Evolutionary conservation across 176 grass and related monocot species (phyloP).

Genomic region (Zoysia japonica): DNA sequence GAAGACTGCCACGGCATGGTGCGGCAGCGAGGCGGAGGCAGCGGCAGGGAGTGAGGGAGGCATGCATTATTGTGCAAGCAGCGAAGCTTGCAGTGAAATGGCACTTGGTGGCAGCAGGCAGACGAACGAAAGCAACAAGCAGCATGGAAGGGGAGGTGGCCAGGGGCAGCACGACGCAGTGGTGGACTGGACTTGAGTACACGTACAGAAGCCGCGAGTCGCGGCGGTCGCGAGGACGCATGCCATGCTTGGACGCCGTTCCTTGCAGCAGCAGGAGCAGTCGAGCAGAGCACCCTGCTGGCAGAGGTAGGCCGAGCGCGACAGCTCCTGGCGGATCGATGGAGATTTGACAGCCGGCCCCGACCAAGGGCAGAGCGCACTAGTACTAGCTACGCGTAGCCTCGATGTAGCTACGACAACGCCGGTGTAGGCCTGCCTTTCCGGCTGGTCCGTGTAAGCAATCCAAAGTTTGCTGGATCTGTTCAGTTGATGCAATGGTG

Average conservation of each 20-base stretch:
- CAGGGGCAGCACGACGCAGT: not conserved
- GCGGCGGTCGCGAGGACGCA: constrained; percentile 39
- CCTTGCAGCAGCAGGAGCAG: not conserved
- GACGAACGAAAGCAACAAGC: constrained; percentile 32
- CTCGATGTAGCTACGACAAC: not conserved
- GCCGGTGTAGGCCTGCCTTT: not conserved
- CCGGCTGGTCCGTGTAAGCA: constrained; percentile 4
- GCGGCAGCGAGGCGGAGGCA: not conserved
- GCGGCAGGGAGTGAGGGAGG: not conserved
- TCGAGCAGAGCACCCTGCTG: not conserved
- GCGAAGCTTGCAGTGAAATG: constrained; percentile 30
- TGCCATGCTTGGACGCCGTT: not conserved
- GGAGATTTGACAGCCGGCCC: constrained; percentile 6
- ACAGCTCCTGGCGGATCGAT: constrained; percentile 26
- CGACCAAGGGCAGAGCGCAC: constrained; percentile 4
- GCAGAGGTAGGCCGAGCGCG: not conserved
- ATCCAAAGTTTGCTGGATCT: not conserved
- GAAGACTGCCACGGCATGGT: too few relatives aligned
- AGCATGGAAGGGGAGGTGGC: constrained; percentile 36
- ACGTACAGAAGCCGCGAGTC: constrained; percentile 19
- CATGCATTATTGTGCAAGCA: constrained; percentile 51
- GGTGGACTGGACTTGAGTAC: not conserved
- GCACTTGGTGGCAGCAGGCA: constrained; percentile 13
- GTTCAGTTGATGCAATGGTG: not conserved
- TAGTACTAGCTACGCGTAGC: not conserved